phyloP scores from a whole-genome alignment of 805 yeast species.

The Zygosaccharomyces siamensis region DNA sequence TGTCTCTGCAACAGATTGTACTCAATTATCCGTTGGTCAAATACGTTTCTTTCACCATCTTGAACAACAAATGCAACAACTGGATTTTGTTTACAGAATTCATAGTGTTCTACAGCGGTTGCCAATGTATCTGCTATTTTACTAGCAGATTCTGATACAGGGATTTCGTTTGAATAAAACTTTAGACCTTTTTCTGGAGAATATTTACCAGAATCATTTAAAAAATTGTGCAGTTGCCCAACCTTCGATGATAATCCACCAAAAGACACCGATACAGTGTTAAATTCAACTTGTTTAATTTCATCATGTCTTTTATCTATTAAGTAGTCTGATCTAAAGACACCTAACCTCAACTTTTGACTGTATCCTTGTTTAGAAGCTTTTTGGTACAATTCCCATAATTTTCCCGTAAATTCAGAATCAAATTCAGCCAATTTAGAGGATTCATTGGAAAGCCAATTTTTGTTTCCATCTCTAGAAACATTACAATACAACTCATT shows the following conservation, averaged over 20 bases:
- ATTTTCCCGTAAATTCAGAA: constrained; percentile 73
- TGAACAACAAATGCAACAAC: constrained; percentile 76
- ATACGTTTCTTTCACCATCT: constrained; percentile 78
- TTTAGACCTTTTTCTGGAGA: constrained; percentile 36
- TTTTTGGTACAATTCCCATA: constrained; percentile 54
- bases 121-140: constrained; percentile 67
- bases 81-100: constrained; percentile 35
- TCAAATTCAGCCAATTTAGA: constrained; percentile 55
- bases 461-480: constrained; percentile 44
- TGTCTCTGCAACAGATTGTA: constrained; percentile 54
- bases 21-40: constrained; percentile 87
- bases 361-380: constrained; percentile 46
- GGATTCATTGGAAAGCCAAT: constrained; percentile 61
- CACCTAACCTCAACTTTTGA: constrained; percentile 71
- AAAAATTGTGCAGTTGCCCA: constrained; percentile 64
- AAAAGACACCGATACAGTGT: constrained; percentile 92
- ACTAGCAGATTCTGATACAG: constrained; percentile 60
- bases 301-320: constrained; percentile 42
- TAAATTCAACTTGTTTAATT: constrained; percentile 93
- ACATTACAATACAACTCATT: constrained; percentile 72
- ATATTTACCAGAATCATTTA: constrained; percentile 58
- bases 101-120: constrained; percentile 57
- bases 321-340: constrained; percentile 90
- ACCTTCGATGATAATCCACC: constrained; percentile 85
- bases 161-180: constrained; percentile 45